Evolutionary conservation across 2,329 filamentous ascomycete genomes (phyloP).

Genomic region (Stagonosporopsis vannaccii): DNA sequence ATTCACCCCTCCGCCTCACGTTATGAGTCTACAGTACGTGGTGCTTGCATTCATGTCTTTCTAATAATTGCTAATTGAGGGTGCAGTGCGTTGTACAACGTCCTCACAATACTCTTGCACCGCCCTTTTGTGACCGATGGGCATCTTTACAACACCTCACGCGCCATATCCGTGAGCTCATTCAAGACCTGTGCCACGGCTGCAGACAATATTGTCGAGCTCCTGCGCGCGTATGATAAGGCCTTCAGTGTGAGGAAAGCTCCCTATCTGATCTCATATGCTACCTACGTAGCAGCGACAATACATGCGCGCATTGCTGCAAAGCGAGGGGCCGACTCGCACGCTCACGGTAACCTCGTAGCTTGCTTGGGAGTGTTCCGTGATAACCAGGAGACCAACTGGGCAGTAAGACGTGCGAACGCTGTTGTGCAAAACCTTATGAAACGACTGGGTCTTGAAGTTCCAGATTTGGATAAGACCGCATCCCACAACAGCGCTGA

Average conservation of each 20-base stretch:
- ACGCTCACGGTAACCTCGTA: conserved; percentile 44
- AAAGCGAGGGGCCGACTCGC: conserved; percentile 49
- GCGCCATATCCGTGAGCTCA: conserved; percentile 53
- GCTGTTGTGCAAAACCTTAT: conserved; percentile 56
- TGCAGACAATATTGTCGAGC: conserved; percentile 54
- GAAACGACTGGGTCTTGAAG: conserved; percentile 47
- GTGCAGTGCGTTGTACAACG: conserved; percentile 56
- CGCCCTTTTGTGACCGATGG: conserved; percentile 61
- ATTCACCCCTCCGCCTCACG: conserved; percentile 48
- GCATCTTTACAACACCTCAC: conserved; percentile 54
- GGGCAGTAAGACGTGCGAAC: conserved; percentile 56
- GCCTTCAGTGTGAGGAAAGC: conserved; percentile 56
- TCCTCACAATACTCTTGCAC: conserved; percentile 61
- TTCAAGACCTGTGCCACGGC: conserved; percentile 56
- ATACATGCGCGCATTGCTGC: conserved; percentile 61
- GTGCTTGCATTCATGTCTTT: not conserved
- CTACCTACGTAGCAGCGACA: conserved; percentile 62
- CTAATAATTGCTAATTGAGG: not conserved
- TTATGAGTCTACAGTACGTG: conserved; percentile 35
- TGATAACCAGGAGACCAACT: conserved; percentile 60
- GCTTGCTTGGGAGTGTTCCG: conserved; percentile 57
- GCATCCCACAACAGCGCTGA: conserved; percentile 17
- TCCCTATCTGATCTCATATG: conserved; percentile 63
- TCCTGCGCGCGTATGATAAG: conserved; percentile 56
- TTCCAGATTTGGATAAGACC: conserved; percentile 7